A percentile compares a stretch with the other conserved stretches of the same genome.
phyloP scores from a whole-genome alignment of 2,329 filamentous ascomycete species.

The Hypoxylon sp. region DNA sequence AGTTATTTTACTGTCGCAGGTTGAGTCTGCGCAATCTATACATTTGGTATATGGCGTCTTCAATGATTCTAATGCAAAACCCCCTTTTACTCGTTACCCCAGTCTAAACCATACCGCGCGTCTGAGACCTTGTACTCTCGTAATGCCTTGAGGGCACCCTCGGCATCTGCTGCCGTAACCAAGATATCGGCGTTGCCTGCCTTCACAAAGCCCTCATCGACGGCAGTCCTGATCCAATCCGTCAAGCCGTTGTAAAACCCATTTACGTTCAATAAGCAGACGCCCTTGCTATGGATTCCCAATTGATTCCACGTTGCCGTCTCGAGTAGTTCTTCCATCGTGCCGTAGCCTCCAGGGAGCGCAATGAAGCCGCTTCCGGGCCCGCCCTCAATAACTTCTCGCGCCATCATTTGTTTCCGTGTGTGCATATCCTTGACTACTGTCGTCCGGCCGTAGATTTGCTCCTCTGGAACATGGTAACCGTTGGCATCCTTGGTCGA shows the following conservation, averaged over 20 bases:
- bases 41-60: conserved; percentile 6
- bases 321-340: conserved; percentile 95
- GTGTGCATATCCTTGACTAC: conserved; percentile 97
- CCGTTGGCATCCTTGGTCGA: conserved; percentile 61
- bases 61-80: conserved; percentile 20
- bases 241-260: conserved; percentile 94
- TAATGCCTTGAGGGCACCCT: conserved; percentile 79
- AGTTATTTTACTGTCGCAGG: conserved; percentile 10
- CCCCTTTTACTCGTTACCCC: conserved; percentile 65
- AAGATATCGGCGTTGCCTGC: conserved; percentile 81
- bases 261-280: conserved; percentile 88
- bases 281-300: conserved; percentile 85
- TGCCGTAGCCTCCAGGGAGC: conserved; percentile 88
- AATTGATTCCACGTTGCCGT: conserved; percentile 95
- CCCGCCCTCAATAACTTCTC: conserved; percentile 85
- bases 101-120: conserved; percentile 84
- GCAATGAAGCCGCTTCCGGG: conserved; percentile 91
- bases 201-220: conserved; percentile 82
- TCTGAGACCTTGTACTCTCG: conserved; percentile 81
- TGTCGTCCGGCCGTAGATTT: conserved; percentile 84
- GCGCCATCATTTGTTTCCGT: conserved; percentile 93
- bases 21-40: conserved; percentile 27
- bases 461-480: conserved; percentile 73
- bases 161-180: conserved; percentile 79
- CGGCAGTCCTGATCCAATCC: conserved; percentile 82